phyloP scores from a whole-genome alignment of 768 basidiomycete species.

The Suillus ampliporus region DNA sequence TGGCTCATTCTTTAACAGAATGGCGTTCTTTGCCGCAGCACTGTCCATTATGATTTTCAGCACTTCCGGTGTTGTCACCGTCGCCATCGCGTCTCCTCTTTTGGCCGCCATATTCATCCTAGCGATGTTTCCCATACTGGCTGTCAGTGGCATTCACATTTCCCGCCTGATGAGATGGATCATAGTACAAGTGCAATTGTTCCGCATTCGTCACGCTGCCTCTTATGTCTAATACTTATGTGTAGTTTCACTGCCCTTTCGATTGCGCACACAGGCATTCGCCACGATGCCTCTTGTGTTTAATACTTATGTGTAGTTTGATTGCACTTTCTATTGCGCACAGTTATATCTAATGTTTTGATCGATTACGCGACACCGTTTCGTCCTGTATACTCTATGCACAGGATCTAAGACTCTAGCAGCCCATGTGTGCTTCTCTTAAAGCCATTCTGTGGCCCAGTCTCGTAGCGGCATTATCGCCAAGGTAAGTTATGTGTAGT shows the following conservation, averaged over 20 bases:
- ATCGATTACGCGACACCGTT: too few relatives aligned
- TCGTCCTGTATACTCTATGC: too few relatives aligned
- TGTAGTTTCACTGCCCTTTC: too few relatives aligned
- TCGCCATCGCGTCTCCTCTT: conserved; percentile 13
- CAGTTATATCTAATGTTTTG: neutral
- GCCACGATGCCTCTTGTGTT: too few relatives aligned
- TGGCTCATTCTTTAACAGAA: conserved; percentile 4
- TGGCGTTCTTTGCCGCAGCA: conserved; percentile 32
- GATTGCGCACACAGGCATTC: too few relatives aligned
- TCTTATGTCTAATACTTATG: neutral
- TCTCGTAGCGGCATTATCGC: too few relatives aligned
- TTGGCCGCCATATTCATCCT: conserved; percentile 6
- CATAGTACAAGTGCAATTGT: neutral
- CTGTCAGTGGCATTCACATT: neutral
- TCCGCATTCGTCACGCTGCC: too few relatives aligned
- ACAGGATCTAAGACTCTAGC: too few relatives aligned
- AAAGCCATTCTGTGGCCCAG: too few relatives aligned
- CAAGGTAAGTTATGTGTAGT: too few relatives aligned
- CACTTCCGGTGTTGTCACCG: conserved; percentile 18
- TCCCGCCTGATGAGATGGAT: neutral
- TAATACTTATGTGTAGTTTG: too few relatives aligned
- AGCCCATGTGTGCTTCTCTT: too few relatives aligned
- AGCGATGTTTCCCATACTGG: conserved; percentile 4
- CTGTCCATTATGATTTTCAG: conserved; percentile 33
- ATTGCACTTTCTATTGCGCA: neutral